Base-by-base conservation (phyloP, 345 rosid species). In the Aethionema arabicum region DNA sequence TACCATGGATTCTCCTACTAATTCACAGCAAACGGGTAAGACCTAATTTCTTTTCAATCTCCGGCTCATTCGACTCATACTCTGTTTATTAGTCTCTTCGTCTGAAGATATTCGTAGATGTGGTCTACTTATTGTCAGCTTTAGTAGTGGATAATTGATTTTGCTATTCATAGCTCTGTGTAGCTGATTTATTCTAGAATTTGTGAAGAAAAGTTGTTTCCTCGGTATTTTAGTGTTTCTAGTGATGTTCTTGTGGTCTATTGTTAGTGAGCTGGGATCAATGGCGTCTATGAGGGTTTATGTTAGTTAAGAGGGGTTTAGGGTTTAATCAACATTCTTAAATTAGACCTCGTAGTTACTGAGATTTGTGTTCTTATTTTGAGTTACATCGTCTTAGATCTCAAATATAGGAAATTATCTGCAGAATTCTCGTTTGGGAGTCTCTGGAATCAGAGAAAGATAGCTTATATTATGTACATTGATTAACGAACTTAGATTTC, bases 11-110 rank as follows among this genome's bases (percentile, higher is more conserved):
- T 80, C 77, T 46, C 78, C 80, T 5, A 29, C 67, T 4, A 76
- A 68, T 59, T 80, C 80, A 4, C 82, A 70, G 77, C 56, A 78
- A 68, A 80, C 82, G 1, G 59, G 82, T 80, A 70, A 42, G 29
- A 0, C 1, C 0, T 7, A n/a, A 27, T 57, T 45, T 44, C 13
- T 5, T 45, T 37, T 52, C 56, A 9, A 11, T 36, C 36, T 3
- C 52, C 30, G 12, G 11, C 30, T 27, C 30, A 37, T 44, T 38
- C 52, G 30, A 43, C n/a, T 47, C 50, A 3, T 32, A 30, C 41
- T 61, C 36, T 27, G 31, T 42, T 31, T 16, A 2, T 49, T 37
- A 13, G 50, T 53, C 27, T 52, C 30, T 15, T 42, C 12, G 4
- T 13, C 43, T 2, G 10, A 52, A 4, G 14, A 7, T 45, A 2